These are phyloP conservation scores for Erysiphe pulchra DNA, from an alignment of 2,329 filamentous ascomycete species.

Conservation along the genomic window DNA sequence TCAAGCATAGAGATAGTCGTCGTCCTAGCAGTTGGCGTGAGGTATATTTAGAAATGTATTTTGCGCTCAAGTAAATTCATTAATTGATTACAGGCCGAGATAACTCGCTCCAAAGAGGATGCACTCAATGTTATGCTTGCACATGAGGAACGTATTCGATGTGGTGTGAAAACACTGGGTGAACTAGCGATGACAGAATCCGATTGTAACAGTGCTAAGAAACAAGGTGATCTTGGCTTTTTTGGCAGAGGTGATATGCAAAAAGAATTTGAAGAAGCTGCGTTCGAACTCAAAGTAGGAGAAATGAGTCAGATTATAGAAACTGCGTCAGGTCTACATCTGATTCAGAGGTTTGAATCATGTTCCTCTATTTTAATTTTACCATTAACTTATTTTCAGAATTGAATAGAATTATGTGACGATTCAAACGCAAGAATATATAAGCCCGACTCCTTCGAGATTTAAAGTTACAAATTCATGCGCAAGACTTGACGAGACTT, in stretches of 20 bases:
- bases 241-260: slow-evolving; percentile 95
- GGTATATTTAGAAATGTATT: slow-evolving; percentile 14
- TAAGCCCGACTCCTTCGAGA: too few species aligned
- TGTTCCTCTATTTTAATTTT: background rate
- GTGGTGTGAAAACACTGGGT: slow-evolving; percentile 41
- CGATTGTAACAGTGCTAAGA: slow-evolving; percentile 86
- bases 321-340: slow-evolving; percentile 78
- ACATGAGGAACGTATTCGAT: slow-evolving; percentile 53
- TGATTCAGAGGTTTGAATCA: slow-evolving; percentile 58
- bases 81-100: slow-evolving; percentile 29
- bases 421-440: too few species aligned
- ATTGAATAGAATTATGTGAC: slow-evolving; percentile 3
- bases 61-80: background rate
- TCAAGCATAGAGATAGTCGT: slow-evolving; percentile 78
- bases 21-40: slow-evolving; percentile 86
- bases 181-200: slow-evolving; percentile 74
- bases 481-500: too few species aligned
- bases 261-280: slow-evolving; percentile 90
- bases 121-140: slow-evolving; percentile 50
- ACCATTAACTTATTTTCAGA: slow-evolving; percentile 2
- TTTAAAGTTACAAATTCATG: too few species aligned
- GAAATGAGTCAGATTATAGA: slow-evolving; percentile 73
- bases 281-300: slow-evolving; percentile 69
- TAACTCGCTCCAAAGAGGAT: slow-evolving; percentile 72
- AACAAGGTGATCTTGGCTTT: slow-evolving; percentile 82